These are phyloP conservation scores for Tulasnella sp. DNA, from an alignment of 768 basidiomycete species.

Conservation along the genomic window DNA sequence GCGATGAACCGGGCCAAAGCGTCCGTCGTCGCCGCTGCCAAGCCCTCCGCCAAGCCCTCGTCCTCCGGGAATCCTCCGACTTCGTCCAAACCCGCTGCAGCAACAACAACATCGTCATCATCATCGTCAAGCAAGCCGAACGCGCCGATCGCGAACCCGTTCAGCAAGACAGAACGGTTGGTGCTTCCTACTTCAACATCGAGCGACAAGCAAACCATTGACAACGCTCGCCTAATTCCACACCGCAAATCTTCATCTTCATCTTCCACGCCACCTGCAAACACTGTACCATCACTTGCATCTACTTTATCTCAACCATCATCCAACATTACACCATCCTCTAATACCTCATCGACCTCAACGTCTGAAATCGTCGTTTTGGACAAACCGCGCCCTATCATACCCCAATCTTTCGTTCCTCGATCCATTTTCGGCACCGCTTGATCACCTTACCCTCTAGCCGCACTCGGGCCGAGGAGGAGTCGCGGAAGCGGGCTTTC, in stretches of 20 bases:
- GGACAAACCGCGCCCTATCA: slow-evolving; percentile 17
- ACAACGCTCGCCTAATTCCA: slow-evolving; percentile 30
- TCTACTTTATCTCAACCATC: slow-evolving; percentile 15
- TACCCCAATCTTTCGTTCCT: slow-evolving; percentile 45
- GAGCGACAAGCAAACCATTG: slow-evolving; percentile 31
- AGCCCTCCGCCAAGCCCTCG: neutral
- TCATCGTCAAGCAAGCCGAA: neutral
- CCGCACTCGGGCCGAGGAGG: slow-evolving; percentile 41
- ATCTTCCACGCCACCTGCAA: slow-evolving; percentile 4
- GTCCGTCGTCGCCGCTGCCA: neutral
- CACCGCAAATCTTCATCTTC: slow-evolving; percentile 21
- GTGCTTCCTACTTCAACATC: slow-evolving; percentile 24
- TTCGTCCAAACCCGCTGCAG: neutral
- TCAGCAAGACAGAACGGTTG: slow-evolving; percentile 53
- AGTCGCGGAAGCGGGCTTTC: slow-evolving; percentile 60
- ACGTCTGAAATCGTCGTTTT: slow-evolving; percentile 22
- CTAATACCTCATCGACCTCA: slow-evolving; percentile 26
- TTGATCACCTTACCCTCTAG: slow-evolving; percentile 29
- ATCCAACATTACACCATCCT: slow-evolving; percentile 19
- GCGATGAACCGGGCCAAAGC: slow-evolving; percentile 6
- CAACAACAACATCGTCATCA: neutral
- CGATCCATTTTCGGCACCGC: slow-evolving; percentile 56
- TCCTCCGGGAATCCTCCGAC: neutral
- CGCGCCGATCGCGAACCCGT: slow-evolving; percentile 22
- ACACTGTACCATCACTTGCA: slow-evolving; percentile 15